These are phyloP conservation scores for Haplosporangium gracile DNA, from an alignment of 192 early-diverging fungal genomes.

Conservation along the genomic window DNA sequence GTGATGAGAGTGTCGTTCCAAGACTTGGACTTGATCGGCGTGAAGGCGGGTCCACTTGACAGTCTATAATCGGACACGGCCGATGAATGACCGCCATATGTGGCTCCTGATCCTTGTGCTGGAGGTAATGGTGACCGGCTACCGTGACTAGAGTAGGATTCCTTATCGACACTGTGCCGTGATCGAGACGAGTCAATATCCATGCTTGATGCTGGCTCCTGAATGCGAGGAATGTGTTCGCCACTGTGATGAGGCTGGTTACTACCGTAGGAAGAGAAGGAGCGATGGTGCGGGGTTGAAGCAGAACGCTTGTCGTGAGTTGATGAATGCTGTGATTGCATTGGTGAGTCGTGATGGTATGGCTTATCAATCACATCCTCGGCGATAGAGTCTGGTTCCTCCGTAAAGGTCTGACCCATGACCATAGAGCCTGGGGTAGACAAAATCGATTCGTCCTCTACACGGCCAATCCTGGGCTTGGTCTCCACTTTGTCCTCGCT, in stretches of 20 bases:
- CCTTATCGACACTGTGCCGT: slow-evolving; percentile 16
- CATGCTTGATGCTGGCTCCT: slow-evolving; percentile 25
- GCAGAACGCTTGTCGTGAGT: not conserved
- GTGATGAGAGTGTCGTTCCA: slow-evolving; percentile 36
- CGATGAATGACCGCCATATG: slow-evolving; percentile 9
- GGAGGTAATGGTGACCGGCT: slow-evolving; percentile 14
- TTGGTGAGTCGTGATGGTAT: not conserved
- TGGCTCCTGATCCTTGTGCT: slow-evolving; percentile 11
- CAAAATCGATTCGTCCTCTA: slow-evolving; percentile 24
- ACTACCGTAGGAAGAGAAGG: slow-evolving; percentile 18
- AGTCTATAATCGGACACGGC: slow-evolving; percentile 22
- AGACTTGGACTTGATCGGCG: slow-evolving; percentile 42
- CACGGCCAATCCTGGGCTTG: slow-evolving; percentile 16
- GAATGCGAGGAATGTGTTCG: slow-evolving; percentile 39
- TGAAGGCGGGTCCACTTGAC: not conserved
- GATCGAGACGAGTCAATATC: slow-evolving; percentile 13
- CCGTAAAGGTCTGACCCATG: slow-evolving; percentile 38
- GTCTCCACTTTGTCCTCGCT: slow-evolving; percentile 47
- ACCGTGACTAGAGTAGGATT: slow-evolving; percentile 10
- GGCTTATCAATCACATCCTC: slow-evolving; percentile 30
- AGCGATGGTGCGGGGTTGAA: not conserved
- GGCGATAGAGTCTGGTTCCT: slow-evolving; percentile 52
- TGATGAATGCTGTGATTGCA: slow-evolving; percentile 23
- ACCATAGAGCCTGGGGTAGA: slow-evolving; percentile 19
- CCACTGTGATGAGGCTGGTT: slow-evolving; percentile 11